These are phyloP conservation scores for Friedmanniomyces simplex DNA, from an alignment of 495 filamentous ascomycete species.

Conservation along the genomic window DNA sequence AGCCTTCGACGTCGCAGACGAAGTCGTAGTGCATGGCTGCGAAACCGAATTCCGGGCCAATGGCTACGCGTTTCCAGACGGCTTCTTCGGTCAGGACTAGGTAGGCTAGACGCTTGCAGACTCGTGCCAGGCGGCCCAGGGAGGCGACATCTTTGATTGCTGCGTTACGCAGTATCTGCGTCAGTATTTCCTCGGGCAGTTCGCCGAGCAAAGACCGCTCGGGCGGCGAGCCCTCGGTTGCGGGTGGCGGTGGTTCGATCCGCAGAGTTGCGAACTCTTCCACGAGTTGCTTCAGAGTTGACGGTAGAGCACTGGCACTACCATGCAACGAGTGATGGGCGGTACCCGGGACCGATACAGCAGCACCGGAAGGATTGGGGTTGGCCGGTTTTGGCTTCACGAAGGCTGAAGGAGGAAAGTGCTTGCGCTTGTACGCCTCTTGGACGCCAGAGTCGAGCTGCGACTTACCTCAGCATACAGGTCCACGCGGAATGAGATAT, in stretches of 20 bases:
- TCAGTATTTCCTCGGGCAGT: slow-evolving; percentile 73
- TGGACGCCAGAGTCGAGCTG: slow-evolving; percentile 78
- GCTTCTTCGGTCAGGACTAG: slow-evolving; percentile 72
- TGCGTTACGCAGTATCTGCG: slow-evolving; percentile 58
- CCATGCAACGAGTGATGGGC: slow-evolving; percentile 51
- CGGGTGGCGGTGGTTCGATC: slow-evolving; percentile 49
- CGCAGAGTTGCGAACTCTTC: slow-evolving; percentile 55
- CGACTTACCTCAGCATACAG: slow-evolving; percentile 7
- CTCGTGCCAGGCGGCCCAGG: slow-evolving; percentile 66
- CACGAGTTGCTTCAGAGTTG: slow-evolving; percentile 58
- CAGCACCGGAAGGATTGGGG: slow-evolving; percentile 43
- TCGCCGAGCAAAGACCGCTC: slow-evolving; percentile 68
- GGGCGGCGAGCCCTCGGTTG: slow-evolving; percentile 53
- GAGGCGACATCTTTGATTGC: slow-evolving; percentile 68
- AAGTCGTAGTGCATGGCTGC: slow-evolving; percentile 76
- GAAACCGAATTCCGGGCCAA: slow-evolving; percentile 64
- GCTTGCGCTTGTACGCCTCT: slow-evolving; percentile 76
- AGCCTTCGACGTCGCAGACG: slow-evolving; percentile 51
- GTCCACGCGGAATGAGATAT: not conserved
- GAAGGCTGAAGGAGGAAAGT: slow-evolving; percentile 60
- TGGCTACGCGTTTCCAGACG: slow-evolving; percentile 77
- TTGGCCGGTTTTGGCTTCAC: slow-evolving; percentile 44
- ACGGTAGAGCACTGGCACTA: slow-evolving; percentile 20
- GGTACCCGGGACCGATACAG: slow-evolving; percentile 43
- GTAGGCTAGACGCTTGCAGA: slow-evolving; percentile 81